phyloP scores from a whole-genome alignment of 495 filamentous ascomycete species.

The Aspergillus taichungensis region DNA sequence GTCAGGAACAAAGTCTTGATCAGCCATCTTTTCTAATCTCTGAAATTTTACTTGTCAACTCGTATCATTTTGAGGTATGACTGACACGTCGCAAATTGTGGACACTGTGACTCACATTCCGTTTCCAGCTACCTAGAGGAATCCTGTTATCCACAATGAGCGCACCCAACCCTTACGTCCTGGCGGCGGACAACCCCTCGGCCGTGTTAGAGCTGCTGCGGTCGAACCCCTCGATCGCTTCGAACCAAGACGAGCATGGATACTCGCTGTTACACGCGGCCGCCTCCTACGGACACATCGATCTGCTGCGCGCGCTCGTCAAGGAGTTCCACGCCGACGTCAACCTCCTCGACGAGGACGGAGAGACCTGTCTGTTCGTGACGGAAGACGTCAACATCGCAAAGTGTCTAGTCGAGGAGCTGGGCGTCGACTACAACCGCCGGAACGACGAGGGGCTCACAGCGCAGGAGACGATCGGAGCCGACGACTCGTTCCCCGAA shows the following conservation, averaged over 20 bases:
- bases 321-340: slow-evolving; percentile 66
- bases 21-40: too few species aligned
- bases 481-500: slow-evolving; percentile 58
- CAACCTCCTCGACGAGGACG: slow-evolving; percentile 78
- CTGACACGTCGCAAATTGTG: background rate
- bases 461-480: slow-evolving; percentile 61
- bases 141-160: slow-evolving; percentile 25
- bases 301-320: slow-evolving; percentile 71
- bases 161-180: slow-evolving; percentile 62
- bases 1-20: background rate
- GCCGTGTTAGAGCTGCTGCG: slow-evolving; percentile 58
- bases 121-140: slow-evolving; percentile 1
- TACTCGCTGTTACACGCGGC: slow-evolving; percentile 92
- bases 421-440: slow-evolving; percentile 56
- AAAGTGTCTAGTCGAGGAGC: slow-evolving; percentile 67
- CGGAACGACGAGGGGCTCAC: slow-evolving; percentile 58
- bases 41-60: too few species aligned
- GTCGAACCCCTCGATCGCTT: slow-evolving; percentile 56
- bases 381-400: slow-evolving; percentile 71
- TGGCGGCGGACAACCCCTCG: slow-evolving; percentile 67
- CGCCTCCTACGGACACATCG: slow-evolving; percentile 77
- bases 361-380: slow-evolving; percentile 84
- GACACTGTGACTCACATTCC: slow-evolving; percentile 7
- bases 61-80: too few species aligned
- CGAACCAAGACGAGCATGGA: slow-evolving; percentile 67